Evolutionary conservation across 2,329 filamentous ascomycete species (phyloP).

Genomic region (Alternaria arborescens): DNA sequence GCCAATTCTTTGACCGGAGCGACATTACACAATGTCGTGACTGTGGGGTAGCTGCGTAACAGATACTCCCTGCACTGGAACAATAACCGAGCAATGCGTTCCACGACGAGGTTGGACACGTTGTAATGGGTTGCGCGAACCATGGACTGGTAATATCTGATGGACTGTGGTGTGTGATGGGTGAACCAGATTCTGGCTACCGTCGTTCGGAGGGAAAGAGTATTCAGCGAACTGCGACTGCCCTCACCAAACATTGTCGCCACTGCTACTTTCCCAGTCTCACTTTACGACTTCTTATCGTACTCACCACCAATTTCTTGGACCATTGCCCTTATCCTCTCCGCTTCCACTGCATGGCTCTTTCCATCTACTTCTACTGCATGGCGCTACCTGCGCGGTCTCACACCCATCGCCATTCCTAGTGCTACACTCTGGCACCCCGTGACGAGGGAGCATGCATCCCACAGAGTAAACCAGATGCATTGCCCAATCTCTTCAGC

Average conservation of each 20-base stretch:
- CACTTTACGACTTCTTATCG: background rate
- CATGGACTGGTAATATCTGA: background rate
- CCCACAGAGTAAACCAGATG: constrained; percentile 1
- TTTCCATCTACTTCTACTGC: background rate
- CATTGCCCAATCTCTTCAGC: constrained; percentile 1
- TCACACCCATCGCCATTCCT: background rate
- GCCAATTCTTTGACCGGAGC: background rate
- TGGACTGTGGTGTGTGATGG: constrained; percentile 30
- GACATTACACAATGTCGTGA: background rate
- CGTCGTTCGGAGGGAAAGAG: constrained; percentile 2
- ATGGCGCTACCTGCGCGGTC: constrained; percentile 4
- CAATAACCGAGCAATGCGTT: background rate
- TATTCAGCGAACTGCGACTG: constrained; percentile 3
- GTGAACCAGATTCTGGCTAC: constrained; percentile 42
- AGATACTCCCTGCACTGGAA: background rate
- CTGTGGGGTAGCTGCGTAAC: background rate
- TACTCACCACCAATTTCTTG: background rate
- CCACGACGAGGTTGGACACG: background rate
- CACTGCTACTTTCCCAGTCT: background rate
- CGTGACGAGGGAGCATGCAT: background rate
- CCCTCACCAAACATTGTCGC: constrained; percentile 4
- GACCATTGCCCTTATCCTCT: background rate
- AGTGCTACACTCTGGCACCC: background rate
- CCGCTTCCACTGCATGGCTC: background rate
- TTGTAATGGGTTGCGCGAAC: background rate